Conservation (phyloP, 2,329 filamentous ascomycete genomes). For the Talaromyces sp. region DNA sequence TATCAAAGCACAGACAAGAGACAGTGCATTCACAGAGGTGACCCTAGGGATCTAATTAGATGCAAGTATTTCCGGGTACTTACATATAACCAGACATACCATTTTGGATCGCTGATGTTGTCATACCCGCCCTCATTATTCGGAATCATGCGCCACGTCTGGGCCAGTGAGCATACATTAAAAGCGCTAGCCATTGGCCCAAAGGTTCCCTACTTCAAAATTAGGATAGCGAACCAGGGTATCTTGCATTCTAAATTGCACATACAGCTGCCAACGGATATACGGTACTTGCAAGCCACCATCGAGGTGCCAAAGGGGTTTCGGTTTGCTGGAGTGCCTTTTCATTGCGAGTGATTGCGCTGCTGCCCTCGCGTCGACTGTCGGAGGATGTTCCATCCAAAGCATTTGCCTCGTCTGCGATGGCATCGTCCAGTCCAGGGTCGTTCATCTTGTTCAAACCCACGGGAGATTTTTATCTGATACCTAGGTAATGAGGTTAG, state of each 20-base stretch:
- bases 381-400: constrained; percentile 41
- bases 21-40: constrained; percentile 58
- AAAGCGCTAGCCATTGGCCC: constrained; percentile 60
- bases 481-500: background rate
- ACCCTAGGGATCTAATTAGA: constrained; percentile 40
- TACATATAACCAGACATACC: constrained; percentile 44
- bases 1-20: constrained; percentile 56
- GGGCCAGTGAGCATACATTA: constrained; percentile 58
- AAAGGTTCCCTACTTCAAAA: constrained; percentile 47
- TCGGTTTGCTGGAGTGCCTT: constrained; percentile 10
- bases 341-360: background rate
- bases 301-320: constrained; percentile 41
- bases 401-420: constrained; percentile 50
- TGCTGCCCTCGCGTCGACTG: constrained; percentile 24
- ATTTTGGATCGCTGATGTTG: constrained; percentile 57
- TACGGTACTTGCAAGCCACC: constrained; percentile 65
- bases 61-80: no score
- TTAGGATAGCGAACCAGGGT: background rate
- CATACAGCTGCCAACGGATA: constrained; percentile 58
- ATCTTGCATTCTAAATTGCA: constrained; percentile 20
- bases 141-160: constrained; percentile 59
- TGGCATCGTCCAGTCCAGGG: constrained; percentile 55
- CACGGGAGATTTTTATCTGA: background rate
- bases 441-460: constrained; percentile 50
- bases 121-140: constrained; percentile 47